A percentile compares a stretch with the other conserved stretches of the same genome.
These are phyloP conservation scores for Penicillium sp. DNA, from an alignment of 2,329 filamentous ascomycete genomes.

Conservation along the genomic window DNA sequence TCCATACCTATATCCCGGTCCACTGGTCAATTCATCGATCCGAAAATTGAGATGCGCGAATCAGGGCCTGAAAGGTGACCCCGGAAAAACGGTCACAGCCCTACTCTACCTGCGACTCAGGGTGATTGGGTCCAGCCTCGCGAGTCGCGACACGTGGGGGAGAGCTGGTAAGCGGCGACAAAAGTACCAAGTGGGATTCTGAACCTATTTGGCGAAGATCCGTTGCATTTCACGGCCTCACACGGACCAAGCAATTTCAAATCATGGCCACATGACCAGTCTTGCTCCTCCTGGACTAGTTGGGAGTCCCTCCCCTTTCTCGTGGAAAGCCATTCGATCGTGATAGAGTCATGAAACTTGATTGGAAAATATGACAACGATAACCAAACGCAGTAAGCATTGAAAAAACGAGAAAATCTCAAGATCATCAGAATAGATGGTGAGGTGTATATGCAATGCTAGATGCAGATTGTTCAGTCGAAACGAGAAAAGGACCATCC, in stretches of 20 bases:
- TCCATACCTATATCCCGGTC: background rate
- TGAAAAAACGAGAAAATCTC: background rate
- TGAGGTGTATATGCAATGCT: constrained; percentile 17
- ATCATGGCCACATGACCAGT: background rate
- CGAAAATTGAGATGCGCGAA: background rate
- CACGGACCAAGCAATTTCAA: background rate
- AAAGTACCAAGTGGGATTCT: background rate
- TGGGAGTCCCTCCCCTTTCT: background rate
- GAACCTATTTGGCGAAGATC: background rate
- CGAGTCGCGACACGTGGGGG: background rate
- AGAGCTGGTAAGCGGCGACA: background rate
- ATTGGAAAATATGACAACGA: background rate
- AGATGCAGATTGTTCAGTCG: constrained; percentile 13
- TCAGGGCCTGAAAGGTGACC: background rate
- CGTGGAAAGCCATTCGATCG: too few relatives aligned
- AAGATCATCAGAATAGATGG: background rate
- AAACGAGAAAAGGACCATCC: background rate
- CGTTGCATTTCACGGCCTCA: background rate
- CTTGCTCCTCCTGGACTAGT: background rate
- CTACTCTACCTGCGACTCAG: background rate
- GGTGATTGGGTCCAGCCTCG: background rate
- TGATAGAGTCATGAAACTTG: background rate
- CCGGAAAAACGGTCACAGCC: background rate
- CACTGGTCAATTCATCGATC: background rate
- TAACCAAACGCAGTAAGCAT: background rate